A percentile compares a stretch with the other conserved stretches of the same genome.
Conservation (phyloP, 2,329 filamentous ascomycete species). For the Talaromyces sp. region DNA sequence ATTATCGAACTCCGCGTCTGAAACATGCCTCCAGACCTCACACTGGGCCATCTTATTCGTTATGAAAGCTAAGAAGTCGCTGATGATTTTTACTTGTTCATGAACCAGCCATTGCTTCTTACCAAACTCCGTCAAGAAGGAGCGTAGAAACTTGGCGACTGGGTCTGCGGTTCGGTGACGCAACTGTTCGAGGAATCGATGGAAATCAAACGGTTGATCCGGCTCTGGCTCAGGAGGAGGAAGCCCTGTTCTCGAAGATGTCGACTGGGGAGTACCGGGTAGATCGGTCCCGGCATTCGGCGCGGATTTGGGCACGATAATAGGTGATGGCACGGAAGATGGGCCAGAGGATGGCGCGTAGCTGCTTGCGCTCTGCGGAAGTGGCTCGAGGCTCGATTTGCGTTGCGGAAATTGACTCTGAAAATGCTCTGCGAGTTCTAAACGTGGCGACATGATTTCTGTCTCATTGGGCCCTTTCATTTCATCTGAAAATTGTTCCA, state of each 20-base stretch:
- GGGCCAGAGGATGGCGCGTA: constrained; percentile 21
- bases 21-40: constrained; percentile 93
- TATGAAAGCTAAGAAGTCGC: constrained; percentile 94
- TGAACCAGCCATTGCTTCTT: constrained; percentile 99
- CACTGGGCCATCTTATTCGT: constrained; percentile 97
- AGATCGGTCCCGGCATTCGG: constrained; percentile 27
- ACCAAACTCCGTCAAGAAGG: constrained; percentile 88
- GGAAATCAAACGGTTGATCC: constrained; percentile 89
- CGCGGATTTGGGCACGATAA: constrained; percentile 27
- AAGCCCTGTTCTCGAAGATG: constrained; percentile 42
- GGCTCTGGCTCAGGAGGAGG: constrained; percentile 78
- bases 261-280: constrained; percentile 31
- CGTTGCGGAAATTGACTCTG: constrained; percentile 71
- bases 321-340: constrained; percentile 22
- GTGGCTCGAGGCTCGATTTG: constrained; percentile 78
- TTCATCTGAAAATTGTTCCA: constrained; percentile 86
- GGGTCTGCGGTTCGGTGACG: constrained; percentile 97
- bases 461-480: constrained; percentile 68
- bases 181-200: constrained; percentile 91
- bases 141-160: constrained; percentile 90
- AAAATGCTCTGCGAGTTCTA: constrained; percentile 78
- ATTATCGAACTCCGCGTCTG: constrained; percentile 96
- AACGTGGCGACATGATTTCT: constrained; percentile 86
- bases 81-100: constrained; percentile 98
- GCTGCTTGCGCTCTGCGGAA: constrained; percentile 44